phyloP scores from a whole-genome alignment of 106 monocot genomes.

The Apostasia shenzhenica region DNA sequence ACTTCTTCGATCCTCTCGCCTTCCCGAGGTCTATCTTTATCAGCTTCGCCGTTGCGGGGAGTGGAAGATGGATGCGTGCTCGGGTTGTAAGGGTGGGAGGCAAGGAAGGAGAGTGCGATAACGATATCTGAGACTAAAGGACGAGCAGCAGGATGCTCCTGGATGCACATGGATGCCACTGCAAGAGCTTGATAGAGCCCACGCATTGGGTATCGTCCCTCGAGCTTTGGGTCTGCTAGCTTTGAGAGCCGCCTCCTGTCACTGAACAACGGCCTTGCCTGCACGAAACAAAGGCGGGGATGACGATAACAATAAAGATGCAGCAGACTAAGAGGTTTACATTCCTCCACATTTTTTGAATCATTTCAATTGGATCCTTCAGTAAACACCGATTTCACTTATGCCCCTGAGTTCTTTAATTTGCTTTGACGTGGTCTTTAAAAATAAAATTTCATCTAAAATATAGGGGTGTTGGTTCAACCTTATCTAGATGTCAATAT shows the following conservation, averaged over 20 bases:
- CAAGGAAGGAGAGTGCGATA: slow-evolving; percentile 73
- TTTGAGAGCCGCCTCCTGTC: slow-evolving; percentile 48
- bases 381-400: too few relatives aligned
- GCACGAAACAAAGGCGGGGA: slow-evolving; percentile 2
- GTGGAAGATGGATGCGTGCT: slow-evolving; percentile 1
- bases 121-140: slow-evolving; percentile 78
- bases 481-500: too few relatives aligned
- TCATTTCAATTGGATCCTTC: too few relatives aligned
- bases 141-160: slow-evolving; percentile 53
- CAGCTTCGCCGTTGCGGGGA: neutral
- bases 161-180: slow-evolving; percentile 87
- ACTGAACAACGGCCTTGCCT: slow-evolving; percentile 69
- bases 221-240: slow-evolving; percentile 57
- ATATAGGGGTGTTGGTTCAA: too few relatives aligned
- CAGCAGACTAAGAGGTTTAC: neutral
- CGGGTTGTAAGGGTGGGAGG: slow-evolving; percentile 58
- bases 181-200: slow-evolving; percentile 86
- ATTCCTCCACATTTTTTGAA: too few relatives aligned
- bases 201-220: slow-evolving; percentile 58
- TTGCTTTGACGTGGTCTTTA: too few relatives aligned
- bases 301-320: neutral
- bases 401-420: too few relatives aligned
- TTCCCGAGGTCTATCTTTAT: slow-evolving; percentile 1
- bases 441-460: too few relatives aligned
- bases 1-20: slow-evolving; percentile 1